Evolutionary conservation across 2,329 filamentous ascomycete genomes (phyloP).

Genomic region (Plenodomus tracheiphilus): DNA sequence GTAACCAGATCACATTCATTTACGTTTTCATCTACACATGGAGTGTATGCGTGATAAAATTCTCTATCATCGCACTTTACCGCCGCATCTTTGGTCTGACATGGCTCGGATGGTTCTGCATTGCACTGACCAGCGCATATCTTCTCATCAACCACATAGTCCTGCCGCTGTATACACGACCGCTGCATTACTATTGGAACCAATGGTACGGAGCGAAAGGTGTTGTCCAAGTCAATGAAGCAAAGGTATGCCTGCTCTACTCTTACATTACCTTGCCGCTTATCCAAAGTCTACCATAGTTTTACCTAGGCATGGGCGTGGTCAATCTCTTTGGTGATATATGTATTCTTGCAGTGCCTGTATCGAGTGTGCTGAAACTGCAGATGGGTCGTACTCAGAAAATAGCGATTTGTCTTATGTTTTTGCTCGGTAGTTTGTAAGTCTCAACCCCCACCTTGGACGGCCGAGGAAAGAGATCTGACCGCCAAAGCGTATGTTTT

Average conservation of each 20-base stretch:
- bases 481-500: slow-evolving; percentile 21
- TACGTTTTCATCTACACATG: slow-evolving; percentile 33
- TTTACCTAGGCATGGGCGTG: neutral
- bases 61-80: slow-evolving; percentile 30
- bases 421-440: slow-evolving; percentile 31
- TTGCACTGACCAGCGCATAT: slow-evolving; percentile 1
- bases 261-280: too few species aligned
- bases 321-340: neutral
- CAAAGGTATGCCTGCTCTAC: too few species aligned
- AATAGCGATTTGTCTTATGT: slow-evolving; percentile 26
- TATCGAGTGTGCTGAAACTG: slow-evolving; percentile 11
- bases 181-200: slow-evolving; percentile 2
- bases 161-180: slow-evolving; percentile 2
- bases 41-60: slow-evolving; percentile 32
- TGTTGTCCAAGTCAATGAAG: neutral
- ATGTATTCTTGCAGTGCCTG: slow-evolving; percentile 11
- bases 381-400: slow-evolving; percentile 25
- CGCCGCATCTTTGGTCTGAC: slow-evolving; percentile 31
- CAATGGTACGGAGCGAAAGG: slow-evolving; percentile 2
- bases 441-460: neutral
- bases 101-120: slow-evolving; percentile 12
- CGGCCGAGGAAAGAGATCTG: neutral
- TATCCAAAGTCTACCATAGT: neutral
- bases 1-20: slow-evolving; percentile 26
- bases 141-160: slow-evolving; percentile 4